phyloP scores from a whole-genome alignment of 768 basidiomycete genomes.

The Phanerodontia chrysosporium region DNA sequence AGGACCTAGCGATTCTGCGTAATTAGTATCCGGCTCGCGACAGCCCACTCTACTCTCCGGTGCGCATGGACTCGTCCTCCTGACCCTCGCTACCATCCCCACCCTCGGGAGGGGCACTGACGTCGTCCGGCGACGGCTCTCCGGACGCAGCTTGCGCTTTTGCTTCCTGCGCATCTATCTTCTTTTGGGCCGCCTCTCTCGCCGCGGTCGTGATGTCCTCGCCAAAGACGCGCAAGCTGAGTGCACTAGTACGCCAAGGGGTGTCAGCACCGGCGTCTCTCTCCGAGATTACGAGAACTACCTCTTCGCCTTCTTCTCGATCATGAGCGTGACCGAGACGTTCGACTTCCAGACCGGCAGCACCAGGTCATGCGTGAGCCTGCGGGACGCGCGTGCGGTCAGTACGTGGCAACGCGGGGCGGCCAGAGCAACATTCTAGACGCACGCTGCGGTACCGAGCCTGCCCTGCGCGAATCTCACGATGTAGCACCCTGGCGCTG shows the following conservation, averaged over 20 bases:
- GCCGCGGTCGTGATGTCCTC: slow-evolving; percentile 64
- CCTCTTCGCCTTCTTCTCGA: slow-evolving; percentile 97
- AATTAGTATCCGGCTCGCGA: background rate
- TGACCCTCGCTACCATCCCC: background rate
- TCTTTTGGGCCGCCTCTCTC: slow-evolving; percentile 31
- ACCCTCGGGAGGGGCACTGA: background rate
- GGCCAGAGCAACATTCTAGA: background rate
- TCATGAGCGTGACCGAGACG: slow-evolving; percentile 83
- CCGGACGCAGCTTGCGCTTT: background rate
- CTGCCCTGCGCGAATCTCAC: slow-evolving; percentile 60
- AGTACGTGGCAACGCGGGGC: background rate
- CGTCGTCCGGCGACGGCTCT: background rate
- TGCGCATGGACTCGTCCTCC: background rate
- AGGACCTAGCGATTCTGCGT: background rate
- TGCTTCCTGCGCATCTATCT: slow-evolving; percentile 13
- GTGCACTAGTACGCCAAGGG: slow-evolving; percentile 47
- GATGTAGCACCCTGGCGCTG: slow-evolving; percentile 70
- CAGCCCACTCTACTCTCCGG: background rate
- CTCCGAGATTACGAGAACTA: slow-evolving; percentile 1
- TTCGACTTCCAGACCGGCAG: slow-evolving; percentile 96
- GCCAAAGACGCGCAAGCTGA: slow-evolving; percentile 83
- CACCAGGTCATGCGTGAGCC: slow-evolving; percentile 74
- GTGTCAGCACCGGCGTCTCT: background rate
- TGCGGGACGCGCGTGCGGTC: slow-evolving; percentile 24
- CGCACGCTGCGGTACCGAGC: slow-evolving; percentile 10